phyloP scores from a whole-genome alignment of 2,329 filamentous ascomycete genomes.

The Anthostomella pinea region DNA sequence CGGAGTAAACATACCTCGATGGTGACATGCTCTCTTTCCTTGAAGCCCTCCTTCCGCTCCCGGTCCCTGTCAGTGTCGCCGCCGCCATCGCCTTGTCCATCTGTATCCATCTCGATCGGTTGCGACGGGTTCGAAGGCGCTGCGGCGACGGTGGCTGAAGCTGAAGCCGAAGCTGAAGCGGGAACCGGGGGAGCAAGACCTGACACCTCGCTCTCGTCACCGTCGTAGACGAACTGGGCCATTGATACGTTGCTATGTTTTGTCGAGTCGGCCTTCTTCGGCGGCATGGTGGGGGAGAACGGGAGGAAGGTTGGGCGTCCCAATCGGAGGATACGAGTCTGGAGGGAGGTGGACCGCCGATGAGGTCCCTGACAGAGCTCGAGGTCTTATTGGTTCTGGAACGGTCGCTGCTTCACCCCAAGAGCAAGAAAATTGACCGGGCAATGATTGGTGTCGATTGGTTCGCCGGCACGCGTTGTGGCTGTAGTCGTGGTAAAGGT shows the following conservation, averaged over 20 bases:
- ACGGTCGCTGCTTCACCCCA: no score
- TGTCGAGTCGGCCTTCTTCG: constrained; percentile 51
- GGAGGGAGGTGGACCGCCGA: neutral
- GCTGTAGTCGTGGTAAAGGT: neutral
- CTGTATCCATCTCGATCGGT: constrained; percentile 35
- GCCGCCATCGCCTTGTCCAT: constrained; percentile 22
- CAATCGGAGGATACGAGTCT: neutral
- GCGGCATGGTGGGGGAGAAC: constrained; percentile 43
- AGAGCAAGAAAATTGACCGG: no score
- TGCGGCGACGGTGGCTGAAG: constrained; percentile 22
- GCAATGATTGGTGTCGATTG: no score
- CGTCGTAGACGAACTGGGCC: constrained; percentile 45
- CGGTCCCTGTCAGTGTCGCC: constrained; percentile 34
- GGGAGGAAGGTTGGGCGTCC: constrained; percentile 9
- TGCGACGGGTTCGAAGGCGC: constrained; percentile 22
- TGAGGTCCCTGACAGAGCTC: no score
- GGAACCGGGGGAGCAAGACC: no score
- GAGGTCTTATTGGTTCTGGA: no score
- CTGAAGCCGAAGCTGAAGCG: constrained; percentile 14
- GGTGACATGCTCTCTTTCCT: constrained; percentile 34
- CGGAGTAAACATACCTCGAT: constrained; percentile 48
- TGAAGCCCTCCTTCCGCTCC: constrained; percentile 34
- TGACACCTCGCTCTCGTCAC: constrained; percentile 29
- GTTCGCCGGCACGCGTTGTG: neutral
- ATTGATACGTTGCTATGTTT: constrained; percentile 46